Evolutionary conservation across 1,284 basidiomycete species (phyloP).

Genomic region (Trichosporon ovoides): DNA sequence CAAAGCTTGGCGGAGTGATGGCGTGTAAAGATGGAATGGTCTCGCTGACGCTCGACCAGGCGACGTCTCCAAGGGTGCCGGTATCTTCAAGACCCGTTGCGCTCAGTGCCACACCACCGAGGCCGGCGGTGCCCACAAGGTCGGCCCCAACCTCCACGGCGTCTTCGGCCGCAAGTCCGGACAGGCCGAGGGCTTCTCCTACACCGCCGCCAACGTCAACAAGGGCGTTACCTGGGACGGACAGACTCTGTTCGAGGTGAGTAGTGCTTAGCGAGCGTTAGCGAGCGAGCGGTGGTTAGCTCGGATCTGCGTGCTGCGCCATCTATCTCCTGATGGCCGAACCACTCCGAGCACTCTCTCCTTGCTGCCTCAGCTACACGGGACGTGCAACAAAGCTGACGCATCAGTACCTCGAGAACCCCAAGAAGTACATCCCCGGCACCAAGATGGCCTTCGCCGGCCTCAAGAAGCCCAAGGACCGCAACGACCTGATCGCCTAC

Average conservation of each 20-base stretch:
- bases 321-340: too few relatives aligned
- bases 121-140: conserved; percentile 63
- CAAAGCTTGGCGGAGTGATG: too few relatives aligned
- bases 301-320: too few relatives aligned
- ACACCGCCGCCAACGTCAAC: conserved; percentile 94
- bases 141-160: conserved; percentile 94
- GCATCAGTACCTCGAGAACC: conserved; percentile 25
- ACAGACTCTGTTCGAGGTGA: conserved; percentile 44
- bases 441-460: conserved; percentile 98
- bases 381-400: conserved; percentile 10
- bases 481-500: conserved; percentile 65
- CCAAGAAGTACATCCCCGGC: conserved; percentile 72
- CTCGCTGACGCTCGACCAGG: conserved; percentile 54
- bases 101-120: conserved; percentile 94
- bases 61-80: conserved; percentile 81
- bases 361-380: too few relatives aligned
- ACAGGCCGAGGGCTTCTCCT: conserved; percentile 77
- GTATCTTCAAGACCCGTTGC: conserved; percentile 75
- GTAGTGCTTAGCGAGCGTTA: conserved; percentile 5
- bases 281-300: too few relatives aligned
- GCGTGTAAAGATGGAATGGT: too few relatives aligned
- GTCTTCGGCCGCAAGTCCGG: conserved; percentile 82
- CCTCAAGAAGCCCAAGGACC: conserved; percentile 94
- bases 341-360: too few relatives aligned
- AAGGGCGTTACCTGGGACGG: conserved; percentile 76